Evolutionary conservation across 441 rosid genomes (phyloP).

Genomic region (Isatis lusitanica): DNA sequence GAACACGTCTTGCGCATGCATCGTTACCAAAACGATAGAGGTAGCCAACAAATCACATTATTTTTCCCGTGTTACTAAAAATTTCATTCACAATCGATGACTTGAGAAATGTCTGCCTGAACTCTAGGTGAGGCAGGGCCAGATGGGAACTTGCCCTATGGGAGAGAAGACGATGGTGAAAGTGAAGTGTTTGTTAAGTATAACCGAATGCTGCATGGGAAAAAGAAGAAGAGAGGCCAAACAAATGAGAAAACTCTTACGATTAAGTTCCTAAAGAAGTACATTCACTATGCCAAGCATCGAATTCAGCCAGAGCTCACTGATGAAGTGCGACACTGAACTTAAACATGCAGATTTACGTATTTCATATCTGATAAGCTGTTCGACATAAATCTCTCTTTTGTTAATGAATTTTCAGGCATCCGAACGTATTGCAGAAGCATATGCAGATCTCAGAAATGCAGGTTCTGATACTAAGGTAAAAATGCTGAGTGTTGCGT

Average conservation of each 20-base stretch:
- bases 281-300: slow-evolving; percentile 95
- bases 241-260: slow-evolving; percentile 75
- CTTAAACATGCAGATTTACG: neutral
- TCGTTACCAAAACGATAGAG: slow-evolving; percentile 76
- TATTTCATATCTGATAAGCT: slow-evolving; percentile 4
- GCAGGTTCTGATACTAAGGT: slow-evolving; percentile 84
- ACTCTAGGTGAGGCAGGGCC: slow-evolving; percentile 61
- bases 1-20: slow-evolving; percentile 98
- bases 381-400: neutral
- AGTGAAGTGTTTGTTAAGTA: slow-evolving; percentile 87
- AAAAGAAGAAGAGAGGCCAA: slow-evolving; percentile 63
- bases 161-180: slow-evolving; percentile 81
- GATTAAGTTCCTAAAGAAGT: slow-evolving; percentile 88
- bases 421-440: slow-evolving; percentile 83
- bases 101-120: slow-evolving; percentile 24
- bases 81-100: neutral
- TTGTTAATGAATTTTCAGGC: slow-evolving; percentile 52
- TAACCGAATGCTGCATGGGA: slow-evolving; percentile 88
- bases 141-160: slow-evolving; percentile 66
- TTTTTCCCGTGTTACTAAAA: neutral
- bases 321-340: slow-evolving; percentile 62
- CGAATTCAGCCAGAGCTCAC: slow-evolving; percentile 92
- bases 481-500: neutral
- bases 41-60: slow-evolving; percentile 38
- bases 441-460: slow-evolving; percentile 94